Base-by-base conservation (phyloP, 345 rosid genomes). In the Acer campestre region DNA sequence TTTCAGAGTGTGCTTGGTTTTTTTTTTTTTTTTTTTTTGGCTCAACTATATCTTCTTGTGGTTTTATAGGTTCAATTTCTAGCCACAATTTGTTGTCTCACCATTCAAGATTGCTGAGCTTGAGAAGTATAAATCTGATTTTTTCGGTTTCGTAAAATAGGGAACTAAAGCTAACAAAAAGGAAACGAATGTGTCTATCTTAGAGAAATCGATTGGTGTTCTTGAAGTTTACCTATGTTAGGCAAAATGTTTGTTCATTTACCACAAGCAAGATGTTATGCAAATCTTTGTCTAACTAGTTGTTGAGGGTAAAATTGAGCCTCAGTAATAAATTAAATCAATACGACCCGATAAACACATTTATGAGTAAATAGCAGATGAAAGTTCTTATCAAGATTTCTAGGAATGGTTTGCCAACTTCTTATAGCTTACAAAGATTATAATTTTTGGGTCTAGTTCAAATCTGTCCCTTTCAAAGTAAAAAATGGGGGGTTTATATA, bases 241-340 rank as follows among this genome's bases (percentile, higher is more conserved):
- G 81, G 99, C 98, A 97, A 1, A 97, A 97, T 89, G 89, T 97
- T 79, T 97, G 99, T 29, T 29, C 90, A 97, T 97, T 85, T 97
- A 96, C 91, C 99, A 96, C 82, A 96, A 96, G 87, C 99, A 97
- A 81, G 99, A 97, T 81, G 99, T 77, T 97, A 97, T 84, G 98
- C 98, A 66, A 96, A 92, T 92, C 85, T 94, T 83, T 92, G 97
- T 80, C 85, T 96, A 73, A 94, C 98, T 22, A n/a, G n/a, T n/a
- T n/a, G n/a, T n/a, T n/a, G n/a, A n/a, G n/a, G n/a, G n/a, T n/a
- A n/a, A n/a, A n/a, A n/a, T n/a, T n/a, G n/a, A n/a, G n/a, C n/a
- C n/a, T n/a, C n/a, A n/a, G n/a, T n/a, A n/a, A n/a, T n/a, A n/a
- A n/a, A n/a, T n/a, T n/a, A n/a, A n/a, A n/a, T n/a, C n/a, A n/a